Conservation (phyloP, 768 basidiomycete species). For the Lactarius indigo region DNA sequence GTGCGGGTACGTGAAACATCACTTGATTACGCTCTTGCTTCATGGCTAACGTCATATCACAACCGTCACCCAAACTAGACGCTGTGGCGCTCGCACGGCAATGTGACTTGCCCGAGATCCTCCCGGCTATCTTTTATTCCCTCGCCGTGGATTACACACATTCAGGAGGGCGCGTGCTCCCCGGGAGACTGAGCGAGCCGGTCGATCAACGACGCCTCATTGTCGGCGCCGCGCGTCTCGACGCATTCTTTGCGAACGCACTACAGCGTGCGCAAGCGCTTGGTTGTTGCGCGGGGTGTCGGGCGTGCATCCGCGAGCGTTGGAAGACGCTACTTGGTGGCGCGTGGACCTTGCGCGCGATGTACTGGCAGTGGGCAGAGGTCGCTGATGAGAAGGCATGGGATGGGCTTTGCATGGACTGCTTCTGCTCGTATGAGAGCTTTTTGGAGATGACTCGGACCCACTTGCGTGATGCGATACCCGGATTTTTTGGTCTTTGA, state of each 20-base stretch:
- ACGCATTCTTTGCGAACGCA: neutral
- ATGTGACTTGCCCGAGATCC: conserved; percentile 35
- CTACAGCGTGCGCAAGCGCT: neutral
- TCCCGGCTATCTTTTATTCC: conserved; percentile 41
- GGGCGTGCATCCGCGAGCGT: neutral
- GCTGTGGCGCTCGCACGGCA: conserved; percentile 37
- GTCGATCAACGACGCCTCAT: neutral
- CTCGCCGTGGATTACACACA: conserved; percentile 29
- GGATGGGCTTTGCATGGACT: conserved; percentile 3
- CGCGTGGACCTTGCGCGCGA: conserved; percentile 2
- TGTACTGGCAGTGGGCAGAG: conserved; percentile 2
- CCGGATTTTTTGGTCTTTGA: conserved; percentile 6
- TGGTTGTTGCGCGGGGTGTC: neutral
- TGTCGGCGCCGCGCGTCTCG: conserved; percentile 1
- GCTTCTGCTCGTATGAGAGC: conserved; percentile 4
- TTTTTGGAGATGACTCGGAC: conserved; percentile 2
- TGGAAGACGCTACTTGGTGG: neutral
- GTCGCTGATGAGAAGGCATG: neutral
- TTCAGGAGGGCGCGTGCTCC: neutral
- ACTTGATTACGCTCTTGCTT: neutral
- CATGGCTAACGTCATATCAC: conserved; percentile 3
- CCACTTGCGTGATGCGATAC: conserved; percentile 4
- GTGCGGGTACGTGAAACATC: conserved; percentile 30
- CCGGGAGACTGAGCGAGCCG: neutral
- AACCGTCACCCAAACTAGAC: conserved; percentile 26